A percentile compares a stretch with the other conserved stretches of the same genome.
Evolutionary conservation across 495 filamentous ascomycete genomes (phyloP).

Genomic region (Aspergillus ostianus): DNA sequence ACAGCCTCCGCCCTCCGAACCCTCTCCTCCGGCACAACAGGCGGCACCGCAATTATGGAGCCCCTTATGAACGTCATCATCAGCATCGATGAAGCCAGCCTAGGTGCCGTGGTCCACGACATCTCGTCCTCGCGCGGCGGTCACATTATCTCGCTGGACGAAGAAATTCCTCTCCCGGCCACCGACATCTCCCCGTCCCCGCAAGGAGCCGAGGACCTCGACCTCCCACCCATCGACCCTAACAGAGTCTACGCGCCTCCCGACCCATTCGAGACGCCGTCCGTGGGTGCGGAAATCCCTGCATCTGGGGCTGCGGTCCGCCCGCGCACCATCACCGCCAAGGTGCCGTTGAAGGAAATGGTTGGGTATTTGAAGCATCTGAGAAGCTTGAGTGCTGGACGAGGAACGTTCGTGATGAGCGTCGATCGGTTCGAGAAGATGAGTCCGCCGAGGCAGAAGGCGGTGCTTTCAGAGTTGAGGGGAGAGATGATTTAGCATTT

Average conservation of each 20-base stretch:
- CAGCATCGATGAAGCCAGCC: constrained; percentile 72
- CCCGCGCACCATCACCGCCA: constrained; percentile 68
- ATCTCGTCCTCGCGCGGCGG: constrained; percentile 80
- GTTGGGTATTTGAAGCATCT: constrained; percentile 92
- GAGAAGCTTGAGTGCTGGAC: constrained; percentile 79
- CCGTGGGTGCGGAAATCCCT: constrained; percentile 17
- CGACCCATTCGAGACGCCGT: constrained; percentile 70
- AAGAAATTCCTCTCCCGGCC: constrained; percentile 45
- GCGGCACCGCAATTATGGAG: constrained; percentile 71
- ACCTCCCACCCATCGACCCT: constrained; percentile 56
- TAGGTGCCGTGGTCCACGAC: constrained; percentile 89
- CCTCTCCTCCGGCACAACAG: constrained; percentile 21
- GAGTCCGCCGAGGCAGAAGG: constrained; percentile 60
- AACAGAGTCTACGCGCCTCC: constrained; percentile 76
- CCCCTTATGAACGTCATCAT: constrained; percentile 89
- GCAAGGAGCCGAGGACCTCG: constrained; percentile 17
- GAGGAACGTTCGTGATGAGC: constrained; percentile 90
- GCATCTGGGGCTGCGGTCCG: constrained; percentile 28
- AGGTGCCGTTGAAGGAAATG: constrained; percentile 94
- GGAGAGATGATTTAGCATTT: constrained; percentile 27
- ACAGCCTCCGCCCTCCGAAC: constrained; percentile 64
- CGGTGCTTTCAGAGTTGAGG: constrained; percentile 51
- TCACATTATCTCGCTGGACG: constrained; percentile 76
- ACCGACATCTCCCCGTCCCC: constrained; percentile 21
- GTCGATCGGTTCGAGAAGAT: constrained; percentile 90